These are phyloP conservation scores for Papilionanthe hybrid DNA, from an alignment of 116 monocot species.

Conservation along the genomic window DNA sequence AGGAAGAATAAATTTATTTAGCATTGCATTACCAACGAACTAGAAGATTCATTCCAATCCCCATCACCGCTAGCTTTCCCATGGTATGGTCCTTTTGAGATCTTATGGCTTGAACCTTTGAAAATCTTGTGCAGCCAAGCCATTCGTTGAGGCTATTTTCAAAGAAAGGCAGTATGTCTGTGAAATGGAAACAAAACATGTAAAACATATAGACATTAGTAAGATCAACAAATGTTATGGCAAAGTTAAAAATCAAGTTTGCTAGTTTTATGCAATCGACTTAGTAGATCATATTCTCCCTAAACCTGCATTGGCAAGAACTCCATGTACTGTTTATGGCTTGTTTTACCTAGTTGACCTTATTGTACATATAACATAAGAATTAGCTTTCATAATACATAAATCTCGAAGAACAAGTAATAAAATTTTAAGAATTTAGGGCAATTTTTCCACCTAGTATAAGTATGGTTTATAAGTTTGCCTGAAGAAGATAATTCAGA, in stretches of 20 bases:
- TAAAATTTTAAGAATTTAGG: too few relatives aligned
- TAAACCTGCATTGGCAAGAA: background rate
- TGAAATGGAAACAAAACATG: background rate
- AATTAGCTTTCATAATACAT: background rate
- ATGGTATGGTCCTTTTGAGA: constrained; percentile 29
- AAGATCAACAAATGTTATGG: background rate
- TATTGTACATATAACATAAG: background rate
- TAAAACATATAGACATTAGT: background rate
- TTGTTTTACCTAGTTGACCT: too few relatives aligned
- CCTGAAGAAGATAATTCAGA: too few relatives aligned
- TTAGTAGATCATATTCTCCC: background rate
- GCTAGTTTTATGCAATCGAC: background rate
- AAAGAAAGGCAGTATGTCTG: background rate
- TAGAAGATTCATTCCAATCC: constrained; percentile 24
- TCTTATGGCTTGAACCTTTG: constrained; percentile 41
- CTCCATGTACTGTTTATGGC: too few relatives aligned
- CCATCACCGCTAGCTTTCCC: constrained; percentile 24
- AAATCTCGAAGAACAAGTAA: too few relatives aligned
- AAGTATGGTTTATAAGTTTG: too few relatives aligned
- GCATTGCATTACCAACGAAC: constrained; percentile 27
- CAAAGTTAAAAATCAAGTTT: background rate
- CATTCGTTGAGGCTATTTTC: constrained; percentile 19
- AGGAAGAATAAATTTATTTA: background rate
- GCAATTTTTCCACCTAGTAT: too few relatives aligned
- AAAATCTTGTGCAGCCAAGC: constrained; percentile 58